Evolutionary conservation across 2,329 filamentous ascomycete species (phyloP), one percentile per base, ranked within the genome.

Genomic region (Fusarium algeriense): DNA sequence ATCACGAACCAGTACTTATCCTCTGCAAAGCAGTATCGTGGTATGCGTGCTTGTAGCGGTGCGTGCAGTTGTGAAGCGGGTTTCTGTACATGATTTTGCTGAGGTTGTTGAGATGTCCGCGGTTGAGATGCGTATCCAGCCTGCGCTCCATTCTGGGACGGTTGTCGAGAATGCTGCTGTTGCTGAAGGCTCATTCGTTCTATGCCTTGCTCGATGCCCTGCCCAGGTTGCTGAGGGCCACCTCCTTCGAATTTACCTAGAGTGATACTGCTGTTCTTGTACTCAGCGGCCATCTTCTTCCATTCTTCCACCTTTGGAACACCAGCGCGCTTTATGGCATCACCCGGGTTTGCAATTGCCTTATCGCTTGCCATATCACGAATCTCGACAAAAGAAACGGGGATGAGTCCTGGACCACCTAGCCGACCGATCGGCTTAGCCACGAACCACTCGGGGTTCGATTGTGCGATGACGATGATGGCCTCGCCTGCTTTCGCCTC

Each of bases 1-100:
- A 99, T 95, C 59, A 98, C 93, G 78, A 98, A 99, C 94, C 96
- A 98, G 82, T 98, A 98, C 80, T 98, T 98, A 75, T 98, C 95
- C 78, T 98, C 95, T 65, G 94, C 94, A 78, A 97, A 98, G 80
- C 94, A 97, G 83, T 97, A 98, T 68, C 94, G 89, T 19, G 95
- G 95, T 75, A 98, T 97, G 56, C 90, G 92, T 15, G 95, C 96
- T 61, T 90, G 89, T 52, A 97, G 84, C 0, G 96, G 95, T 4
- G 94, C 92, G 72, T 91, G 89, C 11, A 94, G 83, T 64, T 90
- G 86, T 6, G 87, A 85, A 14, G 79, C 79, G 10, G 86, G 81
- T 77, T 84, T 84, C 23, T 75, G 60, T n/a, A 73, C 67, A 37
- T 75, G 75, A 32, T 75, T 74, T 75, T 82, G 81, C 78, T 83